These are phyloP conservation scores for Leptodermis oblonga DNA, from an alignment of 257 asterid species.

Conservation along the genomic window DNA sequence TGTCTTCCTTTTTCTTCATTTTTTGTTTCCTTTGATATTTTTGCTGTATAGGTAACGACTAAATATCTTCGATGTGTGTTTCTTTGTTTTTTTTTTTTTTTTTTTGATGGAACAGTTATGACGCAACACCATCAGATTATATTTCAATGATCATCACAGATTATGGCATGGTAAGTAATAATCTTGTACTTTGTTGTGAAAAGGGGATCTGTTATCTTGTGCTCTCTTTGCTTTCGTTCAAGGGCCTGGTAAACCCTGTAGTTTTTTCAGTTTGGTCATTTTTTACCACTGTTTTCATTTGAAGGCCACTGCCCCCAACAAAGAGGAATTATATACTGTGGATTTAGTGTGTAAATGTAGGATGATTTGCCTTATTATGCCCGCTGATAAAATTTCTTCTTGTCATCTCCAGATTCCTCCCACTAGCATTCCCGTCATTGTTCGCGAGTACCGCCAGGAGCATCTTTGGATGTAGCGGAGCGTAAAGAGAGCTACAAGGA, in stretches of 20 bases:
- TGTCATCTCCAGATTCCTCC: conserved; percentile 68
- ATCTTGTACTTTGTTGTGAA: neutral
- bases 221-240: neutral
- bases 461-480: conserved; percentile 51
- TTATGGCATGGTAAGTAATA: conserved; percentile 80
- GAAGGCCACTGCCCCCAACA: no score
- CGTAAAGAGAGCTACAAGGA: neutral
- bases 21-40: neutral
- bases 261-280: neutral
- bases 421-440: conserved; percentile 82
- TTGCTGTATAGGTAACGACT: neutral
- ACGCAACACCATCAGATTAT: conserved; percentile 83
- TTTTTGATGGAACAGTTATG: conserved; percentile 46
- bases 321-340: neutral
- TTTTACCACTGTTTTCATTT: neutral
- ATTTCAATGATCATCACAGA: conserved; percentile 81
- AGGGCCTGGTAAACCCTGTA: neutral
- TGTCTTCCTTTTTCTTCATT: neutral
- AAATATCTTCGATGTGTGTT: conserved; percentile 16
- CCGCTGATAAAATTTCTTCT: conserved; percentile 3
- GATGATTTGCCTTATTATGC: neutral
- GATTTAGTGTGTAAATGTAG: neutral
- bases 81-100: conserved; percentile 1
- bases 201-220: neutral
- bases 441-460: conserved; percentile 67